A percentile compares a stretch with the other conserved stretches of the same genome.
Evolutionary conservation across 305 asterid species (phyloP).

Genomic region (Fraxinus sp.): DNA sequence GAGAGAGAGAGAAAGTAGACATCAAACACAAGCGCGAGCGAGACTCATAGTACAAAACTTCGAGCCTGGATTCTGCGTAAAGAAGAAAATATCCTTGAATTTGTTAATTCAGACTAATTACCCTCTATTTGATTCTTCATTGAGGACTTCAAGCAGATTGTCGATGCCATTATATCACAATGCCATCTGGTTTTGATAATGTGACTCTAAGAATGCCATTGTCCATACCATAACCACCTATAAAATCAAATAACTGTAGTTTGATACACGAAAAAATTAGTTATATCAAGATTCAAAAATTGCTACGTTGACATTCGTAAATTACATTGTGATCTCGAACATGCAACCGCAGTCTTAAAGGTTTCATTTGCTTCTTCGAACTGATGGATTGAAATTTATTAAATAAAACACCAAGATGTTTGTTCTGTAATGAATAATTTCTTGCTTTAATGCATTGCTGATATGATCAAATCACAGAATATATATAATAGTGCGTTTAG

Average conservation of each 20-base stretch:
- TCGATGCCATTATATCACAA: slow-evolving; percentile 48
- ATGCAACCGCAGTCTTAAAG: slow-evolving; percentile 27
- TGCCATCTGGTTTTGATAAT: slow-evolving; percentile 52
- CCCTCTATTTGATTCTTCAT: slow-evolving; percentile 52
- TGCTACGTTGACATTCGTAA: not conserved
- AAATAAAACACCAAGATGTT: not conserved
- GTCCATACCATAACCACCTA: slow-evolving; percentile 51
- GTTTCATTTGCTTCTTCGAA: slow-evolving; percentile 20
- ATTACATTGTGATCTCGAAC: slow-evolving; percentile 42
- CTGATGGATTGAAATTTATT: not conserved
- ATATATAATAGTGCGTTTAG: not conserved
- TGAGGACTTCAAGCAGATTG: slow-evolving; percentile 44
- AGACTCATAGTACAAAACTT: not conserved
- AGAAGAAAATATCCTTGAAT: not conserved
- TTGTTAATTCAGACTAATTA: not conserved
- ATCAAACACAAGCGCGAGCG: not conserved
- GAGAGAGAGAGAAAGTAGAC: not conserved
- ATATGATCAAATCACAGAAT: not conserved
- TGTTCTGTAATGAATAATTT: not conserved
- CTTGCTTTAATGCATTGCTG: not conserved
- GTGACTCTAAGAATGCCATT: slow-evolving; percentile 50
- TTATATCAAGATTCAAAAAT: not conserved
- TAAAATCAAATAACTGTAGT: slow-evolving; percentile 2
- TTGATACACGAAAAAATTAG: not conserved
- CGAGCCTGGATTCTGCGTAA: not conserved